Percentiles rank a stretch among this genome's conserved stretches.
Evolutionary conservation across 2,329 filamentous ascomycete genomes (phyloP).

Genomic region (Pseudogymnoascus sp.): DNA sequence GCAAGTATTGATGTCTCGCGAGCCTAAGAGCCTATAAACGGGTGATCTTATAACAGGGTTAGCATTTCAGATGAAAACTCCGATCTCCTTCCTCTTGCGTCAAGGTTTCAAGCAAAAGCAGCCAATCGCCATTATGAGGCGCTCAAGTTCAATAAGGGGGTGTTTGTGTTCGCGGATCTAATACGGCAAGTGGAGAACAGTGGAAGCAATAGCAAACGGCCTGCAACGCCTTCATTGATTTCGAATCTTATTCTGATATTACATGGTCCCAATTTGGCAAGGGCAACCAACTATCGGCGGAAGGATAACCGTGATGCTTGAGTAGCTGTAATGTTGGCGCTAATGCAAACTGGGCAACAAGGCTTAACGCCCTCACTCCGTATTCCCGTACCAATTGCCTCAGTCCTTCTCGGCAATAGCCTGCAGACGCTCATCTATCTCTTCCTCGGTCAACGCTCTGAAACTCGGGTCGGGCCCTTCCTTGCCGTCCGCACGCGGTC

Average conservation of each 20-base stretch:
- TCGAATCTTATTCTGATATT: slow-evolving; percentile 9
- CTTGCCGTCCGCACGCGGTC: slow-evolving; percentile 71
- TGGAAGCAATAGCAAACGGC: slow-evolving; percentile 6
- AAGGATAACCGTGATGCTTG: neutral
- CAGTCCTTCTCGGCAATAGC: slow-evolving; percentile 98
- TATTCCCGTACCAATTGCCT: slow-evolving; percentile 24
- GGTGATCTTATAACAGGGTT: slow-evolving; percentile 1
- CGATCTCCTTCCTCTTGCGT: neutral
- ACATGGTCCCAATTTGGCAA: neutral
- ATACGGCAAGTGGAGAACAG: neutral
- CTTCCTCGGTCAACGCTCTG: slow-evolving; percentile 85
- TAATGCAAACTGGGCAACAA: slow-evolving; percentile 7
- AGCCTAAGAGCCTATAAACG: neutral
- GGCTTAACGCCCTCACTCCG: slow-evolving; percentile 1
- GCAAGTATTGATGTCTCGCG: neutral
- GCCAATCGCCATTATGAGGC: neutral
- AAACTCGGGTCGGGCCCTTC: slow-evolving; percentile 74
- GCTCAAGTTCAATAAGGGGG: neutral
- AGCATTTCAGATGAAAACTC: neutral
- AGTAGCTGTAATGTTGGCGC: neutral
- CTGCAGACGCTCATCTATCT: slow-evolving; percentile 97
- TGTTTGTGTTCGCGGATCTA: neutral
- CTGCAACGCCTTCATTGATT: slow-evolving; percentile 5
- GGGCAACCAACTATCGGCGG: neutral
- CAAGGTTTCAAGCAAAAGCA: neutral